phyloP scores from a whole-genome alignment of 2,329 filamentous ascomycete genomes.

The Phaeoacremonium minimum region DNA sequence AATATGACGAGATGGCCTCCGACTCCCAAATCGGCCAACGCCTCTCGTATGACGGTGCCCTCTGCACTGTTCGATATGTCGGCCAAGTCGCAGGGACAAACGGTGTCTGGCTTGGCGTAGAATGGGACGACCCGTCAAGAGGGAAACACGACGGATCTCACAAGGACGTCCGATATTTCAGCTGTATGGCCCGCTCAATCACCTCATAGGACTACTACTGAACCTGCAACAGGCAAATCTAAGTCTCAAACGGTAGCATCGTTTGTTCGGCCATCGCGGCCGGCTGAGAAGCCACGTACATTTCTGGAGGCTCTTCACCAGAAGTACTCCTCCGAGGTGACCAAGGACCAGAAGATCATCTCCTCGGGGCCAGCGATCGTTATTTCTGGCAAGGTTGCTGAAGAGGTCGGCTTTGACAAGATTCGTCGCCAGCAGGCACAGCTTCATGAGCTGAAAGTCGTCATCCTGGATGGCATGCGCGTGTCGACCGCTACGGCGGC shows the following conservation, averaged over 20 bases:
- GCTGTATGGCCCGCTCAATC: constrained; percentile 53
- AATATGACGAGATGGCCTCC: too few relatives aligned
- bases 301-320: constrained; percentile 76
- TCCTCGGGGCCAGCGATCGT: constrained; percentile 50
- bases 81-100: constrained; percentile 72
- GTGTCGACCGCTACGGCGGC: constrained; percentile 39
- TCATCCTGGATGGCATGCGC: constrained; percentile 74
- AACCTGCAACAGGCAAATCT: constrained; percentile 45
- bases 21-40: constrained; percentile 65
- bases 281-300: constrained; percentile 61
- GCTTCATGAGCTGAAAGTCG: constrained; percentile 71
- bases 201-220: constrained; percentile 2
- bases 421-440: constrained; percentile 75
- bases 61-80: constrained; percentile 82
- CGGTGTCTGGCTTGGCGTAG: constrained; percentile 85
- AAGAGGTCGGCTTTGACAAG: constrained; percentile 95
- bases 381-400: constrained; percentile 76
- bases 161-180: constrained; percentile 75
- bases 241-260: constrained; percentile 71
- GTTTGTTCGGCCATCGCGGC: constrained; percentile 76
- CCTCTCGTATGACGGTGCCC: constrained; percentile 69
- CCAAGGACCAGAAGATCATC: constrained; percentile 17
- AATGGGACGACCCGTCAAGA: constrained; percentile 86
- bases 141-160: constrained; percentile 90
- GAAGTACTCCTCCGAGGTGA: constrained; percentile 72